Evolutionary conservation across 306 rosid species (phyloP).

Genomic region (Fragaria iinumae): DNA sequence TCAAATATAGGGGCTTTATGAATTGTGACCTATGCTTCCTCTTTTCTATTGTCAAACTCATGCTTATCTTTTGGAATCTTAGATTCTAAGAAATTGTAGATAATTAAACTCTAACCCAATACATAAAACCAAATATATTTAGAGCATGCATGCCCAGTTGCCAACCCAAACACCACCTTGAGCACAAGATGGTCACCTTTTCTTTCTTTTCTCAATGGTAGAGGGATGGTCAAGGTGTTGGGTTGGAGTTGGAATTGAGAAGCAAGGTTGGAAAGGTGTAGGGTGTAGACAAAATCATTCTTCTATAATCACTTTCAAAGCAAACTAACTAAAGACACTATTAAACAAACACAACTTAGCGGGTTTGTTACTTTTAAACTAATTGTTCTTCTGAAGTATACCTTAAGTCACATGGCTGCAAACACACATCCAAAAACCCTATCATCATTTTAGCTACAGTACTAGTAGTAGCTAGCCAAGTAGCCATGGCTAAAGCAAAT

Average conservation of each 20-base stretch:
- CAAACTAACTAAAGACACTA: conserved; percentile 48
- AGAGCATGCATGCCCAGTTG: conserved; percentile 40
- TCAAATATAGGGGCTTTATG: not conserved
- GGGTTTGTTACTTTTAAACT: conserved; percentile 68
- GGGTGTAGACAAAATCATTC: conserved; percentile 37
- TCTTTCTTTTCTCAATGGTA: conserved; percentile 3
- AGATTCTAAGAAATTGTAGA: conserved; percentile 41
- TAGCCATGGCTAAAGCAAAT: conserved; percentile 19
- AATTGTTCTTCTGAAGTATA: conserved; percentile 55
- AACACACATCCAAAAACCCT: conserved; percentile 25
- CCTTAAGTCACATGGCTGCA: conserved; percentile 61
- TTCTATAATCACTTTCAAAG: conserved; percentile 58
- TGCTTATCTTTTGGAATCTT: conserved; percentile 39
- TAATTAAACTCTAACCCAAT: conserved; percentile 28
- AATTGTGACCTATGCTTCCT: not conserved
- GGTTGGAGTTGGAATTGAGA: conserved; percentile 64
- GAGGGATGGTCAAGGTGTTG: conserved; percentile 45
- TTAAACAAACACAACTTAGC: conserved; percentile 47
- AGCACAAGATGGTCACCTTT: conserved; percentile 11
- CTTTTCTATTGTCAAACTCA: not conserved
- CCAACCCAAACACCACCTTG: conserved; percentile 28
- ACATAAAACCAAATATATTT: conserved; percentile 15
- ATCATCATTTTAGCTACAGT: conserved; percentile 39
- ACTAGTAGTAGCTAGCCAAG: not conserved
- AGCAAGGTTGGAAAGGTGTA: conserved; percentile 60